Evolutionary conservation across 1,284 basidiomycete species (phyloP), one percentile per base, ranked within the genome.

Genomic region (Austroboletus rostrupii): DNA sequence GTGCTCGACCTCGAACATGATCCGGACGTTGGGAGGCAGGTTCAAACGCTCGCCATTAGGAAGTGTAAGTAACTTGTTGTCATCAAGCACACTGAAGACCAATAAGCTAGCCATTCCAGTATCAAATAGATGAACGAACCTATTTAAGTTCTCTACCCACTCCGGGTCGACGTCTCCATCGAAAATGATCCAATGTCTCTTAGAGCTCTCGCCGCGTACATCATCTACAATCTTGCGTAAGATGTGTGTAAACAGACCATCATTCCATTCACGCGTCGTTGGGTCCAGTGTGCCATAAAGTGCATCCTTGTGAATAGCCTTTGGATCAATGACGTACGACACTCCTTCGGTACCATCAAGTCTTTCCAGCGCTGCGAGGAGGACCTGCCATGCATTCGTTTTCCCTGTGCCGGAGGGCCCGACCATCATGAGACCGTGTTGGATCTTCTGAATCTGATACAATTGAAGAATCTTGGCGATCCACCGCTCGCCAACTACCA

Each of bases 81-180:
- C 97, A 62, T 99, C 97, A 46, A 99, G 79, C 12, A 99, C 93
- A 81, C 94, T 97, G 58, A 17, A 56, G 38, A 44, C 36, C 45
- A 33, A 42, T 64, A 45, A 61, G 46, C 33, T 40, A 12, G 35
- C n/a, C 3, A 21, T 41, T 47, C 43, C 47, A 41, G 29, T 29
- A 23, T 8, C 28, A n/a, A 49, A 28, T 9, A 29, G 47, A 52
- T 8, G 33, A 35, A 71, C 79, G 33, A 43, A 90, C 93, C 92
- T 97, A 73, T 99, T 99, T 72, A 99, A 74, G 69, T 99, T 99
- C 72, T 99, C 97, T 8, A 99, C 97, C 97, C 97, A 99, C 71
- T 99, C 97, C 0, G 97, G 97, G 76, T 99, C 97, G 45, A 99
- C 96, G 66, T 99, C 97, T 52, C 97, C 97, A 64, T 99, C 97